Evolutionary conservation across 2,329 filamentous ascomycete genomes (phyloP).

Genomic region (Tolypocladium album): DNA sequence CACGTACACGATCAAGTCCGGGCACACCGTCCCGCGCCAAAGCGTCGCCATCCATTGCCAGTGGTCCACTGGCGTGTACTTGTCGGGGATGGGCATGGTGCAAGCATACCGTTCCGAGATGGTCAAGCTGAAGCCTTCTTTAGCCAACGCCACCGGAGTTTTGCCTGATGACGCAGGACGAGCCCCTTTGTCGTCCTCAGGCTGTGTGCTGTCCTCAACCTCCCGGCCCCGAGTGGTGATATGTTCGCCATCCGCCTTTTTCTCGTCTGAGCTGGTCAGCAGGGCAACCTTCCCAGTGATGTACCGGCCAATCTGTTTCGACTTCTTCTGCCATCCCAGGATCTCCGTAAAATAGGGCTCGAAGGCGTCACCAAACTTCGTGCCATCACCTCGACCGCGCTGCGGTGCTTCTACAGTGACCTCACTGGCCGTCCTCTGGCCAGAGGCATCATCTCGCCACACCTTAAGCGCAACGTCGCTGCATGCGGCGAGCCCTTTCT

Average conservation of each 20-base stretch:
- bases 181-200: conserved; percentile 2
- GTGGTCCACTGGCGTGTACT: conserved; percentile 75
- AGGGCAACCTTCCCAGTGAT: conserved; percentile 20
- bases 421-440: conserved; percentile 4
- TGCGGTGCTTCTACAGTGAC: conserved; percentile 8
- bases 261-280: background rate
- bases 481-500: conserved; percentile 44
- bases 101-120: conserved; percentile 67
- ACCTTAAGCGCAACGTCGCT: conserved; percentile 29
- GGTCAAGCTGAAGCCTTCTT: conserved; percentile 69
- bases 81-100: conserved; percentile 62
- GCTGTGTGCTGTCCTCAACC: conserved; percentile 2
- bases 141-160: conserved; percentile 64
- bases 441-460: conserved; percentile 28
- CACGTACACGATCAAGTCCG: conserved; percentile 69
- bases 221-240: background rate
- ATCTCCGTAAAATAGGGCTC: conserved; percentile 57
- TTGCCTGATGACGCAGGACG: conserved; percentile 9
- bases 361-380: conserved; percentile 28
- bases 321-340: conserved; percentile 59
- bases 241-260: conserved; percentile 1
- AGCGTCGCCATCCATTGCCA: conserved; percentile 97
- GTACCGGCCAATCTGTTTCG: conserved; percentile 53
- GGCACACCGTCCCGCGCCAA: conserved; percentile 76
- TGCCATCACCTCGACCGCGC: background rate